These are phyloP conservation scores for Apiotrichum laibachii DNA, from an alignment of 1,284 basidiomycete genomes.

Conservation along the genomic window DNA sequence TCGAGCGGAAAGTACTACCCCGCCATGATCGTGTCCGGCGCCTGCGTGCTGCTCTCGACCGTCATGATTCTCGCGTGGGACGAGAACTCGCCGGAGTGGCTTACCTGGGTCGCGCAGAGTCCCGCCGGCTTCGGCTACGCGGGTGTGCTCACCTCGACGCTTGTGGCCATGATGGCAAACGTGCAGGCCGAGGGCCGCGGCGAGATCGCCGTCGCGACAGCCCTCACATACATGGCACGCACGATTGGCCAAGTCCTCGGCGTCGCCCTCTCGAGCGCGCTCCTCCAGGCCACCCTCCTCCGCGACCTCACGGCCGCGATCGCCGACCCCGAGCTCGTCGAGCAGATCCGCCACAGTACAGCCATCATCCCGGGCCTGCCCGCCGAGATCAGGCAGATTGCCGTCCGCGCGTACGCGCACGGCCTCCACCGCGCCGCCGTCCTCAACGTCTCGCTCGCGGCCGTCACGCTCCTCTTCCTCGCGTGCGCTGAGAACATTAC, in stretches of 20 bases:
- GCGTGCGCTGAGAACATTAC: conserved; percentile 40
- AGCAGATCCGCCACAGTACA: conserved; percentile 70
- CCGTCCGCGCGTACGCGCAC: conserved; percentile 75
- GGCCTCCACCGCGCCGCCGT: conserved; percentile 82
- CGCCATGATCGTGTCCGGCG: conserved; percentile 46
- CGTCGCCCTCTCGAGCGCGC: conserved; percentile 73
- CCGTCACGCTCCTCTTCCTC: conserved; percentile 27
- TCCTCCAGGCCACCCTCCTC: conserved; percentile 73
- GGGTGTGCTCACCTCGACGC: conserved; percentile 35
- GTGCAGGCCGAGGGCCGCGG: conserved; percentile 35
- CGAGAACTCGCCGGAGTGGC: conserved; percentile 55
- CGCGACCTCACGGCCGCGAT: conserved; percentile 59
- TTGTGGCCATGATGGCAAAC: conserved; percentile 43
- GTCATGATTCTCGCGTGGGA: conserved; percentile 32
- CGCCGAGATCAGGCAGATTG: conserved; percentile 61
- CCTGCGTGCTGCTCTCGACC: conserved; percentile 27
- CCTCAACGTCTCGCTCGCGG: conserved; percentile 59
- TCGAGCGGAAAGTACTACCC: conserved; percentile 74
- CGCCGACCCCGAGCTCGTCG: conserved; percentile 61
- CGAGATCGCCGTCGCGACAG: conserved; percentile 67
- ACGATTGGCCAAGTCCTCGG: conserved; percentile 90
- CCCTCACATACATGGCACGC: conserved; percentile 84
- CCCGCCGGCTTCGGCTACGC: conserved; percentile 41
- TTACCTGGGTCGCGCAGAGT: conserved; percentile 36
- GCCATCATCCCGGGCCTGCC: conserved; percentile 71